phyloP scores from a whole-genome alignment of 176 grass and related monocot species.

The Carex cristatella region DNA sequence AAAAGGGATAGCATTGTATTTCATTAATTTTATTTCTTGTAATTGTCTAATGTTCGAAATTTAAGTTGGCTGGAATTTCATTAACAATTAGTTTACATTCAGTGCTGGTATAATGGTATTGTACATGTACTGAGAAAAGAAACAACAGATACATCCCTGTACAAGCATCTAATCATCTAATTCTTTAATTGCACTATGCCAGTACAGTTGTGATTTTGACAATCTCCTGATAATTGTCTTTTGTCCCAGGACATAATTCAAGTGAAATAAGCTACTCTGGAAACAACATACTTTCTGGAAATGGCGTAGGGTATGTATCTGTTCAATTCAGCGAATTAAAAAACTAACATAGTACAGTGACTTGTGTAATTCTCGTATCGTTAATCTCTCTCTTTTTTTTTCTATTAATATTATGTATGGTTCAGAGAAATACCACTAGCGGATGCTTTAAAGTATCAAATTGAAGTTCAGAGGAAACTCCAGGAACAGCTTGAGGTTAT shows the following conservation, averaged over 20 bases:
- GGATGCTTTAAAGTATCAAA: conserved; percentile 64
- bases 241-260: conserved; percentile 41
- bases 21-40: neutral
- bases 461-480: conserved; percentile 77
- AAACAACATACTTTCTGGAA: conserved; percentile 32
- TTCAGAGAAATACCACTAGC: conserved; percentile 68
- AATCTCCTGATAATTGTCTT: neutral
- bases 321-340: conserved; percentile 10
- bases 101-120: neutral
- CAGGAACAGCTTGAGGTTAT: conserved; percentile 75
- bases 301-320: conserved; percentile 38
- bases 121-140: neutral
- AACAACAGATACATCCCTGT: neutral
- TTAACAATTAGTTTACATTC: neutral
- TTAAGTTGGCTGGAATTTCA: neutral
- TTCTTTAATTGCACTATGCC: neutral
- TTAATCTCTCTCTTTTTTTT: neutral
- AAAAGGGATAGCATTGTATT: neutral
- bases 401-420: neutral
- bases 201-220: neutral
- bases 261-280: conserved; percentile 44
- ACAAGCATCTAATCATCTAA: neutral
- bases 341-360: neutral
- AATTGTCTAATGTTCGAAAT: neutral
- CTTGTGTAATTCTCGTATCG: neutral